A percentile compares a stretch with the other conserved stretches of the same genome.
Evolutionary conservation across 768 basidiomycete species (phyloP).

Genomic region (Trametes cingulata): DNA sequence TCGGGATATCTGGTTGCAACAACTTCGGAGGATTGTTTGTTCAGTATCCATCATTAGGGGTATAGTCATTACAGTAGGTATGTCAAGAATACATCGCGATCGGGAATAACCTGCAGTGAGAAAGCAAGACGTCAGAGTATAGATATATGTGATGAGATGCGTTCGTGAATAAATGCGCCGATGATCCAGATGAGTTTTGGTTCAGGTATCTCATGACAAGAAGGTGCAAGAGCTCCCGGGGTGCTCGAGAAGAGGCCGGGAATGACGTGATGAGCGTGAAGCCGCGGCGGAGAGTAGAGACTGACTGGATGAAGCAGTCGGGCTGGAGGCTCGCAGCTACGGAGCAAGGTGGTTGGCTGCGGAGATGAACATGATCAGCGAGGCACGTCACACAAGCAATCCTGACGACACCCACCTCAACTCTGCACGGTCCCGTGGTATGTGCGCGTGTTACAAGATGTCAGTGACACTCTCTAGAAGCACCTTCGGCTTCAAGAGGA

Average conservation of each 20-base stretch:
- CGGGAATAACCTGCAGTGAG: not conserved
- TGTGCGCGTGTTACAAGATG: constrained; percentile 20
- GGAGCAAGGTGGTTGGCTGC: not conserved
- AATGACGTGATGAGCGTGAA: too few species aligned
- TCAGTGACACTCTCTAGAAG: constrained; percentile 30
- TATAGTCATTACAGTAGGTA: constrained; percentile 1
- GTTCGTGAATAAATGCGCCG: not conserved
- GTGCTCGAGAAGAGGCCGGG: not conserved
- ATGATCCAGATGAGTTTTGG: not conserved
- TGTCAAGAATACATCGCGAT: not conserved
- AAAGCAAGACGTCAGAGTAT: not conserved
- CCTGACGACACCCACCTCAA: not conserved
- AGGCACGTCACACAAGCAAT: not conserved
- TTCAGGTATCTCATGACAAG: not conserved
- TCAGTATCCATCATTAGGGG: not conserved
- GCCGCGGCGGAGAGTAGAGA: too few species aligned
- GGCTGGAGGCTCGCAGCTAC: not conserved
- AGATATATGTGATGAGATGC: constrained; percentile 4
- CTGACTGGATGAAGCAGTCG: too few species aligned
- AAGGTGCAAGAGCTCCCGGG: not conserved
- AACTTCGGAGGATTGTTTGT: too few species aligned
- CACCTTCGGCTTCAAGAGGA: constrained; percentile 33
- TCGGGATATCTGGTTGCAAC: too few species aligned
- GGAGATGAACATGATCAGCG: constrained; percentile 1
- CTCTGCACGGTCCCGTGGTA: not conserved